Conservation (phyloP, 2,329 filamentous ascomycete genomes). For the Diaporthe longicolla region DNA sequence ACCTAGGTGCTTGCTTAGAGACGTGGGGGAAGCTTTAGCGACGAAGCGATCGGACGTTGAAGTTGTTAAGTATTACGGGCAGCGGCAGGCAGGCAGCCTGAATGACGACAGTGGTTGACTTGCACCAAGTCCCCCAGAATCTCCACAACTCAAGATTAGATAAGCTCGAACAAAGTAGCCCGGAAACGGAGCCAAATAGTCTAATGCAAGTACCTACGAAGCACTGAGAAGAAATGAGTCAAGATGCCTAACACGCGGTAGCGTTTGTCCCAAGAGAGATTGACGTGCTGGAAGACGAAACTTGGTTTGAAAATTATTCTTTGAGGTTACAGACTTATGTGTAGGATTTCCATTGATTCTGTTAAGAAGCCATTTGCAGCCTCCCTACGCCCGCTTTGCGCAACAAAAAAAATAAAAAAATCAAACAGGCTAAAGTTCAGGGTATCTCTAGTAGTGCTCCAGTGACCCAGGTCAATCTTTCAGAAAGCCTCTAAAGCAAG, state of each 20-base stretch:
- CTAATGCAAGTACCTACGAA: not conserved
- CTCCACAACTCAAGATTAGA: not conserved
- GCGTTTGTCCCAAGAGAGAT: not conserved
- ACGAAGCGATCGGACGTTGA: not conserved
- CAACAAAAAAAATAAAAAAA: not conserved
- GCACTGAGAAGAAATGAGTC: not conserved
- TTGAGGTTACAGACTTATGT: not conserved
- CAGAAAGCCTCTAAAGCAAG: slow-evolving; percentile 20
- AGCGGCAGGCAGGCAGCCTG: slow-evolving; percentile 36
- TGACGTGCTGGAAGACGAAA: not conserved
- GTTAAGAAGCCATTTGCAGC: not conserved
- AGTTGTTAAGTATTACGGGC: slow-evolving; percentile 10
- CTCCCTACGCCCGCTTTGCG: not conserved
- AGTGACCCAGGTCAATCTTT: slow-evolving; percentile 12
- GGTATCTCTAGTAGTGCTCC: slow-evolving; percentile 38
- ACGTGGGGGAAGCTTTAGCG: not conserved
- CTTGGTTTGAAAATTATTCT: not conserved
- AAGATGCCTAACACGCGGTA: not conserved
- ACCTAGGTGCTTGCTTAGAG: not conserved
- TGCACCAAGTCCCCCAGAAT: not conserved
- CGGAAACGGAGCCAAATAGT: not conserved
- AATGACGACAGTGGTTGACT: slow-evolving; percentile 40
- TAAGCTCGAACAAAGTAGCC: not conserved
- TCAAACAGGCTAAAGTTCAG: slow-evolving; percentile 5
- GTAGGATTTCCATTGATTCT: not conserved